Base-by-base conservation (phyloP, 805 yeast genomes). In the Suhomyces emberorum region DNA sequence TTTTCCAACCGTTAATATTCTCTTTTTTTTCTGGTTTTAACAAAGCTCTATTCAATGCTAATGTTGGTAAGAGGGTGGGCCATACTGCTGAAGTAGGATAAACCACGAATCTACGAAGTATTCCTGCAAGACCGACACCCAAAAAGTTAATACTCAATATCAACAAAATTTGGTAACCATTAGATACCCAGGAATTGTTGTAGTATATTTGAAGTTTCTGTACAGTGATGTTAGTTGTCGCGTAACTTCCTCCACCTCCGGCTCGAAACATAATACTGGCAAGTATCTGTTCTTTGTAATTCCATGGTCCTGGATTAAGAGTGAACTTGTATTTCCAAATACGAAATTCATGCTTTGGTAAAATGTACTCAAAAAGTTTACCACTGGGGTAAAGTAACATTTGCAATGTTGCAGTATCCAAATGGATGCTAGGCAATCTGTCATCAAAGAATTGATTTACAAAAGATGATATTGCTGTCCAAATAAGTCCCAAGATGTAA, bases 301-400 rank as follows among this genome's bases (percentile, higher is more conserved):
- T 61, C 81, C 83, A 81, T 11, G 82, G 81, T 8, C 85, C 83
- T 3, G 81, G 82, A 52, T 77, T 77, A 31, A 79, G 52, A 7
- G 42, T 46, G 12, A 49, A 5, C 6, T 28, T 23, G 30, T 32
- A 36, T 9, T 29, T 36, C 43, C 46, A 36, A 8, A 48, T 15
- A 24, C 24, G 33, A 17, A 37, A 28, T 21, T 30, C 45, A 49
- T 48, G 49, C 35, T 70, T 66, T 5, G 77, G 76, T n/a, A 69
- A 38, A 12, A 62, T 58, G 20, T 30, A 38, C 11, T 47, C 48
- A 37, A 44, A 60, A 1, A 68, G 43, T 30, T 44, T 48, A 47
- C 79, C 78, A 48, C 65, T 59, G 28, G 76, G 74, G 43, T 63
- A 70, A 34, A 72, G 49, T 32, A 72, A 57, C 47, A 74, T 54